Evolutionary conservation across 2,329 filamentous ascomycete genomes (phyloP).

Genomic region (Cryphonectria nitschkei): DNA sequence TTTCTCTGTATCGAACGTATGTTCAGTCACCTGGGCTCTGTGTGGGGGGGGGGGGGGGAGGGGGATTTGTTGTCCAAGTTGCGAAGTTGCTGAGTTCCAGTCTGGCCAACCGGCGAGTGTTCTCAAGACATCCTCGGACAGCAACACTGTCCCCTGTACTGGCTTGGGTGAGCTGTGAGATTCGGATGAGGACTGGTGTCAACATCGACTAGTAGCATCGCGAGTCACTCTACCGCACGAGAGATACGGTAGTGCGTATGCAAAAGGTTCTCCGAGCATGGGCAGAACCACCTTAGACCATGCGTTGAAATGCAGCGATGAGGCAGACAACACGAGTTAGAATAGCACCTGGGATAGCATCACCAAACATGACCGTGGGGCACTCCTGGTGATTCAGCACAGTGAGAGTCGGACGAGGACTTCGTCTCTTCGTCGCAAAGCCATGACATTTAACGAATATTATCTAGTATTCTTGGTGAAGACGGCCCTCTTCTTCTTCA

Average conservation of each 20-base stretch:
- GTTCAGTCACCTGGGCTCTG: too few relatives aligned
- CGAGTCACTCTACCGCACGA: too few relatives aligned
- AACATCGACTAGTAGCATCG: background rate
- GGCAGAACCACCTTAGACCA: too few relatives aligned
- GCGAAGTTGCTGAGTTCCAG: background rate
- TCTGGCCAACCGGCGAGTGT: background rate
- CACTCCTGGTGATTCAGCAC: background rate
- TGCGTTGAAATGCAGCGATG: background rate
- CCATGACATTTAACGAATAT: background rate
- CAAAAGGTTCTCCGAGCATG: too few relatives aligned
- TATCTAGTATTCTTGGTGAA: background rate
- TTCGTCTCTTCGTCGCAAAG: background rate
- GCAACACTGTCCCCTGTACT: background rate
- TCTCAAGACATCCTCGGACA: background rate
- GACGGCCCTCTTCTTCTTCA: background rate
- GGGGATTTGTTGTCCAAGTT: background rate
- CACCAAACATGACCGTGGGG: background rate
- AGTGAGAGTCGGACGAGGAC: background rate
- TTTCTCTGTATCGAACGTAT: background rate
- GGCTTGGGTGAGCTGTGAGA: background rate
- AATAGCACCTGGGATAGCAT: background rate
- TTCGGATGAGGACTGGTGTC: background rate
- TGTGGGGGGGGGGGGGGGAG: too few relatives aligned
- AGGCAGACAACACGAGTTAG: background rate
- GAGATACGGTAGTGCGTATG: too few relatives aligned